Percentiles rank a stretch among this genome's conserved stretches.
These are phyloP conservation scores for Chenopodium album DNA, from an alignment of 148 eudicot genomes.

Conservation along the genomic window DNA sequence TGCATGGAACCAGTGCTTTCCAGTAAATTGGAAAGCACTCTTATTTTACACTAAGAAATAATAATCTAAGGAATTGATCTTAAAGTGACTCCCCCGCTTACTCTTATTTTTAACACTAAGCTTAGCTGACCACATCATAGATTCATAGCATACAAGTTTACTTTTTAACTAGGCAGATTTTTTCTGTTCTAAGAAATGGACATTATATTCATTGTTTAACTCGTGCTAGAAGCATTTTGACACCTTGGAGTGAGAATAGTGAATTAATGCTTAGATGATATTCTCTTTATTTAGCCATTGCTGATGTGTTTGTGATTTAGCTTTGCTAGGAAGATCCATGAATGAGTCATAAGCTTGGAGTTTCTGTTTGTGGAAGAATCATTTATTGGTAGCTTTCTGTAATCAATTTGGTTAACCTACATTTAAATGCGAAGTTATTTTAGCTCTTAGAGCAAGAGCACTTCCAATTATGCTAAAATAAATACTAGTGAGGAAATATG, in stretches of 20 bases:
- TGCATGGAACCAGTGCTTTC: neutral
- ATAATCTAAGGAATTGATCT: too few relatives aligned
- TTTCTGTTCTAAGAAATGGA: neutral
- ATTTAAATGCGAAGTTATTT: neutral
- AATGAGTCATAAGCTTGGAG: neutral
- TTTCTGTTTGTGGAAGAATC: neutral
- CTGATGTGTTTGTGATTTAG: neutral
- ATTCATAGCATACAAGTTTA: neutral
- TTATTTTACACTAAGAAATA: too few relatives aligned
- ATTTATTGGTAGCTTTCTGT: neutral
- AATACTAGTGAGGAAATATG: too few relatives aligned
- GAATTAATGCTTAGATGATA: neutral
- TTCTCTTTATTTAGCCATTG: neutral
- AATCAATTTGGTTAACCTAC: neutral
- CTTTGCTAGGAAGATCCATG: too few relatives aligned
- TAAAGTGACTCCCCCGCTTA: neutral
- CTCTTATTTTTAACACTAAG: neutral
- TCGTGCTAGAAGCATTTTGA: neutral
- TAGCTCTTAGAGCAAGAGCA: neutral
- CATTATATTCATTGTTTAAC: too few relatives aligned
- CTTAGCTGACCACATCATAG: neutral
- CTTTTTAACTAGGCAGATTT: neutral
- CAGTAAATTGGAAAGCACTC: neutral
- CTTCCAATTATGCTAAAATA: too few relatives aligned
- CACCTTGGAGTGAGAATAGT: neutral